These are phyloP conservation scores for Bimuria novae-zelandiae DNA, from an alignment of 2,329 filamentous ascomycete genomes.

Conservation along the genomic window DNA sequence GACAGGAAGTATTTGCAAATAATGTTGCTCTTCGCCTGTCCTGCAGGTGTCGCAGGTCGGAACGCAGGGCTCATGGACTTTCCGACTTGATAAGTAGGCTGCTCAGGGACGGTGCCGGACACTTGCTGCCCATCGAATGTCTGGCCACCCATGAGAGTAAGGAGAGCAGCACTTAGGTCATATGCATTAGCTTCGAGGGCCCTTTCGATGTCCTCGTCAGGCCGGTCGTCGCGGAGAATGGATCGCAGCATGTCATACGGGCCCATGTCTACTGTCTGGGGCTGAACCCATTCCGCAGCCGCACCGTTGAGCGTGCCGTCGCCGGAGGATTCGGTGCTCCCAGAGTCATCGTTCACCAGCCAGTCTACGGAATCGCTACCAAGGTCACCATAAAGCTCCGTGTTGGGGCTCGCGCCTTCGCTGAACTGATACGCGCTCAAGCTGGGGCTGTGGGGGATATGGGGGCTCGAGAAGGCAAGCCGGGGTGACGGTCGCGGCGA, in stretches of 20 bases:
- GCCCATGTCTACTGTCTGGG: conserved; percentile 84
- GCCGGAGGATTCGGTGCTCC: conserved; percentile 76
- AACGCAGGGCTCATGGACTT: conserved; percentile 80
- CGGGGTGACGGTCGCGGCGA: conserved; percentile 92
- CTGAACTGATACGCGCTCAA: conserved; percentile 96
- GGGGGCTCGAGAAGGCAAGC: conserved; percentile 84
- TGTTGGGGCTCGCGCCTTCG: conserved; percentile 71
- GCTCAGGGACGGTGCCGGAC: conserved; percentile 55
- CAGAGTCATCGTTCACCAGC: conserved; percentile 87
- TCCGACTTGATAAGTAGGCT: conserved; percentile 77
- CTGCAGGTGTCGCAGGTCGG: conserved; percentile 75
- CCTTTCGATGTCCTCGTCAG: conserved; percentile 93
- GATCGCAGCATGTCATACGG: conserved; percentile 97
- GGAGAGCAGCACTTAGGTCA: conserved; percentile 89
- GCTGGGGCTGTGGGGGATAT: conserved; percentile 90
- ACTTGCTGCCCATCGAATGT: conserved; percentile 55
- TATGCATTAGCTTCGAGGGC: conserved; percentile 88
- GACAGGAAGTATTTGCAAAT: conserved; percentile 98
- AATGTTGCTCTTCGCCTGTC: conserved; percentile 79
- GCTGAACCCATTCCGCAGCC: conserved; percentile 76
- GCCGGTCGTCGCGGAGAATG: conserved; percentile 84
- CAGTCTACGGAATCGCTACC: conserved; percentile 96
- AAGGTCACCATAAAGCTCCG: conserved; percentile 87
- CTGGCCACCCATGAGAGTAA: conserved; percentile 80
- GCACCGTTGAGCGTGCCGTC: conserved; percentile 76